Conservation (phyloP, 73 alveolate genomes). For the Paramecium tetraurelia region DNA sequence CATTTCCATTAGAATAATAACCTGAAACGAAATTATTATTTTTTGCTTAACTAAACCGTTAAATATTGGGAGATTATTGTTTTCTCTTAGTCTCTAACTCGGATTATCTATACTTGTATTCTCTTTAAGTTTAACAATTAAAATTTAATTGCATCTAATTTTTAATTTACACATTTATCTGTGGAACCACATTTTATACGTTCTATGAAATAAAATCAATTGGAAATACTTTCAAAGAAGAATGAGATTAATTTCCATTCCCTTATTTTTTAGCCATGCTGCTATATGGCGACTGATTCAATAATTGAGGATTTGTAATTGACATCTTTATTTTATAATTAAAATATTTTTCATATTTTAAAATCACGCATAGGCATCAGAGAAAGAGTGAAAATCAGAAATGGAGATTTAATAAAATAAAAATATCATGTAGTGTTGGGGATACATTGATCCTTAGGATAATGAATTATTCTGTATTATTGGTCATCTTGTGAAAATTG, state of each 20-base stretch:
- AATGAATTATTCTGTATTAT: neutral
- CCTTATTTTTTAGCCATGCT: neutral
- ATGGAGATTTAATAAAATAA: neutral
- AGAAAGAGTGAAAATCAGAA: neutral
- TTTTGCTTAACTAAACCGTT: neutral
- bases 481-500: constrained; percentile 32
- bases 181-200: neutral
- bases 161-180: neutral
- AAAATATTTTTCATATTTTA: neutral
- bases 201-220: neutral
- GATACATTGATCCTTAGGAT: neutral
- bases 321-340: neutral
- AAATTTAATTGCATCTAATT: neutral
- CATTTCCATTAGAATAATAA: neutral
- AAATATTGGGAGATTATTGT: neutral
- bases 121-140: constrained; percentile 33
- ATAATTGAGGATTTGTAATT: neutral
- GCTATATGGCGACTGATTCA: neutral
- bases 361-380: neutral
- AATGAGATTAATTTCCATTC: neutral
- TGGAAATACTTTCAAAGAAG: neutral
- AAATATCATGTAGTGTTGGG: too few relatives aligned
- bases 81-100: neutral
- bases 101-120: neutral
- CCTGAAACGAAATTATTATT: constrained; percentile 33